Percentiles rank a stretch among this genome's conserved stretches.
Conservation (phyloP, 169 alveolate species). For the Perkinsus olseni region DNA sequence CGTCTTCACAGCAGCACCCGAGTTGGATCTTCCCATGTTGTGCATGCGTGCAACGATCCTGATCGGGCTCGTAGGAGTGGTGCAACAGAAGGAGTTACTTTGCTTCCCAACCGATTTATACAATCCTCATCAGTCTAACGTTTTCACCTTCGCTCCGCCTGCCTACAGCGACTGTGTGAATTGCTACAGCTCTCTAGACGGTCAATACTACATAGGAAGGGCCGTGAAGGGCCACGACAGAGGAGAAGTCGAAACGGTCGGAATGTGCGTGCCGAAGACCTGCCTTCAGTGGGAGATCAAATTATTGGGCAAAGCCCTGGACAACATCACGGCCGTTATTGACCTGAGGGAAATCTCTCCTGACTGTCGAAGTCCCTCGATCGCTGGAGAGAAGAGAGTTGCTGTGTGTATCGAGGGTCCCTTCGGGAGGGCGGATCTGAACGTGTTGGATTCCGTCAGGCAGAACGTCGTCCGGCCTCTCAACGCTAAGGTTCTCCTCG, state of each 20-base stretch:
- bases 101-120: background rate
- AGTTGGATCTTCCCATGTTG: background rate
- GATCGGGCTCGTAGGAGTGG: background rate
- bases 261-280: background rate
- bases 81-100: no score
- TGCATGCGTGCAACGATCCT: background rate
- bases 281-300: background rate
- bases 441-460: background rate
- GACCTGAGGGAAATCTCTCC: background rate
- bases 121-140: background rate
- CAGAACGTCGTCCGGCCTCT: background rate
- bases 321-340: background rate
- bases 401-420: background rate
- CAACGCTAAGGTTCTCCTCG: background rate
- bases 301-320: no score
- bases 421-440: background rate
- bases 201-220: background rate
- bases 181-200: background rate
- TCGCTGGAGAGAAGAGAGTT: background rate
- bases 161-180: background rate
- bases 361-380: background rate
- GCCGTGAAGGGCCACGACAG: background rate
- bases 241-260: background rate
- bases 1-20: background rate
- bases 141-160: background rate